Percentiles rank a stretch among this genome's conserved stretches.
These are phyloP conservation scores for Blastobotrys raffinosifermentans DNA, from an alignment of 1,139 yeast genomes.

Conservation along the genomic window DNA sequence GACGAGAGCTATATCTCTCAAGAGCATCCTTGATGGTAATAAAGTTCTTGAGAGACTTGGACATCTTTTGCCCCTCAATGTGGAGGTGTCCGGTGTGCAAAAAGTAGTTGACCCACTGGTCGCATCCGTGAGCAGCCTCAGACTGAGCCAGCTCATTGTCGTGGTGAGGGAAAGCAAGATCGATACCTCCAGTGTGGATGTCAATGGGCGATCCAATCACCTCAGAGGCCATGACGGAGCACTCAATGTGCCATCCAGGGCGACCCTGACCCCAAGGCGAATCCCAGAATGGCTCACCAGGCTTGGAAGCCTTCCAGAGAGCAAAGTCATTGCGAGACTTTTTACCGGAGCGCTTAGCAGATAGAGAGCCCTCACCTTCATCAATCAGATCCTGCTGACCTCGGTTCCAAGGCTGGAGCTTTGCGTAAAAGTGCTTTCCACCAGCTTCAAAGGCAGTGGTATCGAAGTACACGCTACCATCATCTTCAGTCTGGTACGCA, in stretches of 20 bases:
- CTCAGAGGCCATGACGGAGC: conserved; percentile 98
- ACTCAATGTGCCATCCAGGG: conserved; percentile 99
- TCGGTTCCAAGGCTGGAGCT: conserved; percentile 97
- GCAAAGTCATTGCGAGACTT: conserved; percentile 84
- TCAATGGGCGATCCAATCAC: conserved; percentile 79
- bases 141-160: conserved; percentile 97
- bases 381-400: conserved; percentile 79
- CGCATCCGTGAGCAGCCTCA: conserved; percentile 83
- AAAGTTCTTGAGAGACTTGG: conserved; percentile 88
- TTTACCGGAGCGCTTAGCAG: conserved; percentile 51
- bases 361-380: conserved; percentile 93
- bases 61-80: conserved; percentile 98
- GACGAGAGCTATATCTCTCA: conserved; percentile 62
- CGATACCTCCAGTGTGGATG: conserved; percentile 96
- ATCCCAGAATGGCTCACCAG: conserved; percentile 95
- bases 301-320: conserved; percentile 91
- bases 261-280: conserved; percentile 98
- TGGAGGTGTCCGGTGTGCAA: conserved; percentile 96
- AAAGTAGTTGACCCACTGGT: conserved; percentile 96
- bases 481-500: conserved; percentile 71
- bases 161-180: conserved; percentile 98
- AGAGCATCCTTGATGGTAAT: conserved; percentile 93
- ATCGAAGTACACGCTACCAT: conserved; percentile 92
- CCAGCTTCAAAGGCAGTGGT: conserved; percentile 71
- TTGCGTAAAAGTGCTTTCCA: conserved; percentile 74